These are phyloP conservation scores for Debaryomycetaceae sp. DNA, from an alignment of 1,139 yeast genomes.

Conservation along the genomic window DNA sequence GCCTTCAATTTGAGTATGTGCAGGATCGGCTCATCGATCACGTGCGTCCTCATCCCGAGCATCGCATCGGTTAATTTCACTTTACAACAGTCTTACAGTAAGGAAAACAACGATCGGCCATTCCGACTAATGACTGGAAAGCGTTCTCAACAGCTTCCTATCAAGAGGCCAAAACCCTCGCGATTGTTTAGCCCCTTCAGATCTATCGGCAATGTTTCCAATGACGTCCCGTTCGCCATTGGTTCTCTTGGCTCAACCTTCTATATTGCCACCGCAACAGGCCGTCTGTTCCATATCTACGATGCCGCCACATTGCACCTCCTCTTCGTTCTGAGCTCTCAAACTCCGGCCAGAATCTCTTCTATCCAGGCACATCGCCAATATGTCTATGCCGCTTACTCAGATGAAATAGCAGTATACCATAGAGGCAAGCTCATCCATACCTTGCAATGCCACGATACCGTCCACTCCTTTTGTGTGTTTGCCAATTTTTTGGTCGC, in stretches of 20 bases:
- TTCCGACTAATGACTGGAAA: constrained; percentile 1
- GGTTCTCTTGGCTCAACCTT: constrained; percentile 85
- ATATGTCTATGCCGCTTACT: constrained; percentile 71
- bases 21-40: too few relatives aligned
- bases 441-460: constrained; percentile 29
- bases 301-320: constrained; percentile 85
- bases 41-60: too few relatives aligned
- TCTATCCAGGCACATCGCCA: constrained; percentile 76
- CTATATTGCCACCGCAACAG: constrained; percentile 83
- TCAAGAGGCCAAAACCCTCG: constrained; percentile 10
- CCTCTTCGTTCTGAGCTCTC: constrained; percentile 75
- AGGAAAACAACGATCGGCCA: too few relatives aligned
- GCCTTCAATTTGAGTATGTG: too few relatives aligned
- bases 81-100: too few relatives aligned
- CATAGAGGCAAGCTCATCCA: constrained; percentile 72
- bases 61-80: too few relatives aligned
- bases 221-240: constrained; percentile 73
- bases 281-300: constrained; percentile 81
- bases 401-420: constrained; percentile 61
- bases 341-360: constrained; percentile 60
- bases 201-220: constrained; percentile 58
- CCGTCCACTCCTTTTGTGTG: constrained; percentile 40
- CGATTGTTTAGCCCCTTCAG: constrained; percentile 36
- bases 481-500: constrained; percentile 79
- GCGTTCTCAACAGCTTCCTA: constrained; percentile 1